Percentiles rank a stretch among this genome's conserved stretches.
These are phyloP conservation scores for Coniferiporia sulphurascens DNA, from an alignment of 1,284 basidiomycete genomes.

Conservation along the genomic window DNA sequence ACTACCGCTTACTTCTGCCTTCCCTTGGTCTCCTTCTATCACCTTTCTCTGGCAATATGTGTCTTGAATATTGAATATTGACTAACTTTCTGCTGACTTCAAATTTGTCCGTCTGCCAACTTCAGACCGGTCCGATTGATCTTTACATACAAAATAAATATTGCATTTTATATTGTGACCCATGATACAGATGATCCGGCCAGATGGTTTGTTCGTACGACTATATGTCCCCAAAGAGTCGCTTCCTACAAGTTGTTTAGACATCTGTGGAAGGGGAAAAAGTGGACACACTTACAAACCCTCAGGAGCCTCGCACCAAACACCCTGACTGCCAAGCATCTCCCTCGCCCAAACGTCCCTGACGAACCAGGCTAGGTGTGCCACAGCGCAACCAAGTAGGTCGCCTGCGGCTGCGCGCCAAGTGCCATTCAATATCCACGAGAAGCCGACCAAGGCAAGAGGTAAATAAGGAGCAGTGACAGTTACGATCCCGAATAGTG, in stretches of 20 bases:
- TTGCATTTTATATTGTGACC: neutral
- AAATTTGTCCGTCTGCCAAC: neutral
- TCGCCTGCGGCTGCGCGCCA: slow-evolving; percentile 84
- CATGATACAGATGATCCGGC: no score
- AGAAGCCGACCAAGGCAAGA: slow-evolving; percentile 82
- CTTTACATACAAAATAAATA: neutral
- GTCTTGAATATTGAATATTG: no score
- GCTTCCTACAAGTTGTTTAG: slow-evolving; percentile 40
- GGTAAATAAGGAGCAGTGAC: slow-evolving; percentile 96
- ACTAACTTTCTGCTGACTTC: no score
- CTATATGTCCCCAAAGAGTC: slow-evolving; percentile 57
- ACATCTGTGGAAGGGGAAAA: slow-evolving; percentile 1
- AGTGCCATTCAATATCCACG: slow-evolving; percentile 86
- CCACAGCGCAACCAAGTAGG: slow-evolving; percentile 84
- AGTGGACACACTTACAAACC: slow-evolving; percentile 60
- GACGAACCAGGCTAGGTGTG: slow-evolving; percentile 90
- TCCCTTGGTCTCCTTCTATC: no score
- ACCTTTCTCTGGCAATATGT: no score
- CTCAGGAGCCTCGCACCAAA: slow-evolving; percentile 75
- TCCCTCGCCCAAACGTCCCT: slow-evolving; percentile 94
- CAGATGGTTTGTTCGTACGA: neutral
- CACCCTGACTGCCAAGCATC: slow-evolving; percentile 71
- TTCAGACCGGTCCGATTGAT: neutral
- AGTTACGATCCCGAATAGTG: slow-evolving; percentile 89
- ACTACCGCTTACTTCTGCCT: no score